phyloP scores from a whole-genome alignment of 371 early-diverging fungal genomes.

The Batkoa obscura region DNA sequence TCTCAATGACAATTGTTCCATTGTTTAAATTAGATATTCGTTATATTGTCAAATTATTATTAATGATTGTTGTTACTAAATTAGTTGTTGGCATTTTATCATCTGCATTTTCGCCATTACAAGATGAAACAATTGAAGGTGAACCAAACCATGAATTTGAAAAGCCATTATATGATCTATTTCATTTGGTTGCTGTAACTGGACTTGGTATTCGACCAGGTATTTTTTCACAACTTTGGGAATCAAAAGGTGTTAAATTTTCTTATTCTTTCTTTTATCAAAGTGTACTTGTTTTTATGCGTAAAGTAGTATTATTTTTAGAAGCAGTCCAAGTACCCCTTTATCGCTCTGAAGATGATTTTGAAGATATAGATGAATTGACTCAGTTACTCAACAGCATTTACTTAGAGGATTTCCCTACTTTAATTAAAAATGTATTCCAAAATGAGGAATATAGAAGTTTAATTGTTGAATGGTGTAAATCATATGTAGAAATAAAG shows the following conservation, averaged over 20 bases:
- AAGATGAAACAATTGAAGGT: neutral
- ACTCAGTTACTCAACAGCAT: neutral
- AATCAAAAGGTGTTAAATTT: neutral
- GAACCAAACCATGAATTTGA: neutral
- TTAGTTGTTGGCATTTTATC: neutral
- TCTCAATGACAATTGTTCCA: neutral
- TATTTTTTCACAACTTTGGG: neutral
- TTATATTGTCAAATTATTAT: neutral
- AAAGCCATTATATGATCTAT: neutral
- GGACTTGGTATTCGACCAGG: neutral
- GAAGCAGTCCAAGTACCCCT: neutral
- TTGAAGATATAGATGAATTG: conserved; percentile 3
- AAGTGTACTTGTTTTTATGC: neutral
- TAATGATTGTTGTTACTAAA: neutral
- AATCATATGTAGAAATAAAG: neutral
- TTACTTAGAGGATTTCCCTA: neutral
- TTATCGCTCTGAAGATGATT: neutral
- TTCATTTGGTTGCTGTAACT: neutral
- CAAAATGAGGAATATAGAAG: neutral
- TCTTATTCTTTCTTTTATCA: neutral
- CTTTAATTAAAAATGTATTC: neutral
- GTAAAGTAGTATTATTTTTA: neutral
- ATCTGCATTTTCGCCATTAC: no score
- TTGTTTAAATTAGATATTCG: neutral
- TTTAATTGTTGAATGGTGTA: neutral